A percentile compares a stretch with the other conserved stretches of the same genome.
Evolutionary conservation across 139 green algal genomes (phyloP).

Genomic region (Pycnococcus provasolii): DNA sequence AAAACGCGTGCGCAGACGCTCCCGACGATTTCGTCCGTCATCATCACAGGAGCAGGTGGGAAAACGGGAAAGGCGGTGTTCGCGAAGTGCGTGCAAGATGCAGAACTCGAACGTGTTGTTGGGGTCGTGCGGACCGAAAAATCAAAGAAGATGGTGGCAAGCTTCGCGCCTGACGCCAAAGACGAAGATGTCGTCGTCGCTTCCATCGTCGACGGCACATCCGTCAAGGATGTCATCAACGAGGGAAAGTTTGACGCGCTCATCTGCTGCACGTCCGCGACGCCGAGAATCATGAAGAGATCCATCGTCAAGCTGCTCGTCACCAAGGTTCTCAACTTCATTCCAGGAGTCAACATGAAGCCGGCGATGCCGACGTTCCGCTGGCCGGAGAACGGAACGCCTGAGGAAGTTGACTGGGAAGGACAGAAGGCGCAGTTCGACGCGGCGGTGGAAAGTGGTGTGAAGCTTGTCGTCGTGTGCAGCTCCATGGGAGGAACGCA

Average conservation of each 20-base stretch:
- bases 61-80: too few relatives aligned
- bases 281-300: slow-evolving; percentile 19
- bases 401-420: slow-evolving; percentile 28
- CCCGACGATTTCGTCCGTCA: too few relatives aligned
- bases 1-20: too few relatives aligned
- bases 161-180: not conserved
- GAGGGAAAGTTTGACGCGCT: slow-evolving; percentile 1
- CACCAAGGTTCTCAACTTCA: slow-evolving; percentile 17
- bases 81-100: too few relatives aligned
- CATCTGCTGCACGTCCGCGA: slow-evolving; percentile 10
- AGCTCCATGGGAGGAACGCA: slow-evolving; percentile 28
- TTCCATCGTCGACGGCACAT: not conserved
- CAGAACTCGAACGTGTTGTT: too few relatives aligned
- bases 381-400: slow-evolving; percentile 7
- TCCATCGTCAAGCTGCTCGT: slow-evolving; percentile 1
- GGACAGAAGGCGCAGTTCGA: slow-evolving; percentile 29
- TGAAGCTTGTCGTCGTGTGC: slow-evolving; percentile 27
- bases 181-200: slow-evolving; percentile 3
- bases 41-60: too few relatives aligned
- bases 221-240: not conserved
- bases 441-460: slow-evolving; percentile 7
- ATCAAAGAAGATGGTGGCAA: slow-evolving; percentile 8
- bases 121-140: slow-evolving; percentile 15
- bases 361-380: slow-evolving; percentile 12
- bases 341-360: slow-evolving; percentile 1